Conservation (phyloP, 2,329 filamentous ascomycete species). For the Huntiella bhutanensis region DNA sequence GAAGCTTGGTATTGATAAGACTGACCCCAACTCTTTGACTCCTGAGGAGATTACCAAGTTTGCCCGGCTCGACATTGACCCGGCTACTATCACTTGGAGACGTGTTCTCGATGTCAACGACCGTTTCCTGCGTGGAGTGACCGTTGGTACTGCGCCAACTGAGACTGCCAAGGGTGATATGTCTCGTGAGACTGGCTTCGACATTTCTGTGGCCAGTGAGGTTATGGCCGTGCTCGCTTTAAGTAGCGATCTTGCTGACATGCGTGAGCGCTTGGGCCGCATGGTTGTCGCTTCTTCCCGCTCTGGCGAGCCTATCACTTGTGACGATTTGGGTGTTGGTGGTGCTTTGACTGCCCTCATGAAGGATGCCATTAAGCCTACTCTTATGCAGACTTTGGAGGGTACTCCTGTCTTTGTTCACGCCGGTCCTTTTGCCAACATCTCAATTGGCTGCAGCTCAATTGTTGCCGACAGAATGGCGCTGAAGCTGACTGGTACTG, state of each 20-base stretch:
- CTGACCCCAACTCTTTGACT: slow-evolving; percentile 75
- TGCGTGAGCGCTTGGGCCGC: slow-evolving; percentile 79
- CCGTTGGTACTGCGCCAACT: slow-evolving; percentile 69
- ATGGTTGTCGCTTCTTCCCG: slow-evolving; percentile 90
- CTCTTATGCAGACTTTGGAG: slow-evolving; percentile 95
- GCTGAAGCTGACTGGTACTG: slow-evolving; percentile 85
- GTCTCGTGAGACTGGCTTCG: slow-evolving; percentile 77
- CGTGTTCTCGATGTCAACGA: slow-evolving; percentile 96
- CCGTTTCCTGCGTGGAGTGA: slow-evolving; percentile 75
- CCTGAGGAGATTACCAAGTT: slow-evolving; percentile 76
- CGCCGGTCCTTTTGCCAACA: slow-evolving; percentile 94
- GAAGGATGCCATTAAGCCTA: slow-evolving; percentile 97
- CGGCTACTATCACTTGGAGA: slow-evolving; percentile 91
- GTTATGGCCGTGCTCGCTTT: slow-evolving; percentile 97
- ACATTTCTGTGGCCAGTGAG: slow-evolving; percentile 93
- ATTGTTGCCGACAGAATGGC: slow-evolving; percentile 90
- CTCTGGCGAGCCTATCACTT: slow-evolving; percentile 77
- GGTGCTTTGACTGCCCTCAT: slow-evolving; percentile 87
- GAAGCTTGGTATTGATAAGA: slow-evolving; percentile 93
- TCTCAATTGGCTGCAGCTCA: slow-evolving; percentile 91
- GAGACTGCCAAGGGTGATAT: slow-evolving; percentile 53
- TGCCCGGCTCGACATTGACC: slow-evolving; percentile 89
- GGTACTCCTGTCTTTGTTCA: slow-evolving; percentile 96
- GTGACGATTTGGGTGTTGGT: slow-evolving; percentile 83
- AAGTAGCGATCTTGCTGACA: slow-evolving; percentile 68